Evolutionary conservation across 345 rosid genomes (phyloP).

Genomic region (Syzygium oleosum): DNA sequence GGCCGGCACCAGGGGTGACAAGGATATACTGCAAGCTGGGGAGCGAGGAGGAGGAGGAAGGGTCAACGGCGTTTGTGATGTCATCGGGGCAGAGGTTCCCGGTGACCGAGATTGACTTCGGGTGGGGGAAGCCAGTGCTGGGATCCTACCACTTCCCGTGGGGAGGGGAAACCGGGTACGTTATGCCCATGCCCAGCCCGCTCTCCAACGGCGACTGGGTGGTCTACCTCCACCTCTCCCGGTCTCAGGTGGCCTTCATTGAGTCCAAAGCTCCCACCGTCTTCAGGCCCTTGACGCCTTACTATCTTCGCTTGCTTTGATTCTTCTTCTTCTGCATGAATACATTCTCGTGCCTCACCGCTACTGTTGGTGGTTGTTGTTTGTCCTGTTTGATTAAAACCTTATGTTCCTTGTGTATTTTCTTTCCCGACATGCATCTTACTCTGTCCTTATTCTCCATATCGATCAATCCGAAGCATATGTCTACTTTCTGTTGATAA

Average conservation of each 20-base stretch:
- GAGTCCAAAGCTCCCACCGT: constrained; percentile 22
- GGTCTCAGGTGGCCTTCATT: constrained; percentile 15
- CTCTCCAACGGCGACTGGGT: constrained; percentile 51
- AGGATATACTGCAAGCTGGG: constrained; percentile 34
- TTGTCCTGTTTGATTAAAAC: neutral
- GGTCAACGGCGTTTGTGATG: constrained; percentile 45
- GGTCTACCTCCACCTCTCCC: constrained; percentile 35
- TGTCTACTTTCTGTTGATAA: neutral
- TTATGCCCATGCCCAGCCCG: constrained; percentile 62
- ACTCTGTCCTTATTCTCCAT: neutral
- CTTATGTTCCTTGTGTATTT: neutral
- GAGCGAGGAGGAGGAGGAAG: constrained; percentile 17
- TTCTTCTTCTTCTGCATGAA: neutral
- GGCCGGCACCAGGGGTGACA: constrained; percentile 41
- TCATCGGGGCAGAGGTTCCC: constrained; percentile 70
- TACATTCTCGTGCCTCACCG: neutral
- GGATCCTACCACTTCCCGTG: constrained; percentile 63
- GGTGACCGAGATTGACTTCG: constrained; percentile 34
- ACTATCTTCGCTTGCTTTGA: constrained; percentile 8
- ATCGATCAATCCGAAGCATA: neutral
- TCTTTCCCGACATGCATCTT: neutral
- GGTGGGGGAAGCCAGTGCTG: constrained; percentile 46
- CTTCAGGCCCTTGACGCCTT: constrained; percentile 22
- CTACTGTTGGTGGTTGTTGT: neutral
- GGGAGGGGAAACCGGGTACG: constrained; percentile 45